Base-by-base conservation (phyloP, 306 rosid genomes). In the Trichosanthes truncata region DNA sequence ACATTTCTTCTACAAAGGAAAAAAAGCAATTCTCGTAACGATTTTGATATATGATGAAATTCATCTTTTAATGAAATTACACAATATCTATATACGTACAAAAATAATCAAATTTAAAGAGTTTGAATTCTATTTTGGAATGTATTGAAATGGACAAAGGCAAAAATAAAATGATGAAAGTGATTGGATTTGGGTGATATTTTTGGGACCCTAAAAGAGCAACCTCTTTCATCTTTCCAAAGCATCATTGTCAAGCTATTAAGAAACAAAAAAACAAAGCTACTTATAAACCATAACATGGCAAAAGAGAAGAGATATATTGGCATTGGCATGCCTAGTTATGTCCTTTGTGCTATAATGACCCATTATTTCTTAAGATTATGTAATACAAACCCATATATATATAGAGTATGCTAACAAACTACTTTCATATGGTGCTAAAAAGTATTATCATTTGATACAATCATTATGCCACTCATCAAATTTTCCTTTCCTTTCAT, bases 171-270 rank as follows among this genome's bases (percentile, higher is more conserved):
- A 43, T 23, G 9, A 2, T 12, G 49, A 72, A 45, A 46, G 52
- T 25, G 77, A 72, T 45, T 46, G 40, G 77, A 72, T 45, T 43
- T 43, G 40, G 77, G 20, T 69, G 10, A 46, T 25, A 25, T 46
- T 46, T 7, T 46, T 72, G 46, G 40, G 78, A 31, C 60, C 78
- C 41, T 1, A 48, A 73, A 74, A 72, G 55, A 72, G 77, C n/a
- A 21, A 69, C 57, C 55, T 72, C 57, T 72, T 72, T 72, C 57
- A 43, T 23, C 26, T 46, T 49, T 48, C 7, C 15, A 73, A 73
- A 73, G 78, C 55, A 48, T 74, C 12, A 26, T 74, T 49, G 78
- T 74, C 78, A 74, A 74, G 78, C 62, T 49, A 74, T 74, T 29
- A 26, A 49, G 59, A 74, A 74, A 74, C 78, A 29, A 49, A 31